Evolutionary conservation across 2,329 filamentous ascomycete species (phyloP), one percentile per base, ranked within the genome.

Genomic region (Thielaviopsis punctulata): DNA sequence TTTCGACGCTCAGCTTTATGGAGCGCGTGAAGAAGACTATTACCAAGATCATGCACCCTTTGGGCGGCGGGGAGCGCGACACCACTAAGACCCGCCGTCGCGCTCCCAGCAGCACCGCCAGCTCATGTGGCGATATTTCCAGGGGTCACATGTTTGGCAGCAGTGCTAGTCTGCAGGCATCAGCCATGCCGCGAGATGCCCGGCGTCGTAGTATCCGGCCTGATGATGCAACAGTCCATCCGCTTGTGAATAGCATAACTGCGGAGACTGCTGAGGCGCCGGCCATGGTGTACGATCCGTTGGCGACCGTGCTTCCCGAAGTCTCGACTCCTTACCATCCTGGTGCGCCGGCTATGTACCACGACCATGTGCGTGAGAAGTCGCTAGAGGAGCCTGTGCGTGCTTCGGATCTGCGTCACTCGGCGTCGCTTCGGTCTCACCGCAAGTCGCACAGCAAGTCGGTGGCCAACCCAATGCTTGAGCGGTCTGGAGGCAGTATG

Each of bases 1-100:
- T 98, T 52, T 83, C 94, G 15, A 89, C 89, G 33, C 79, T 95
- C 49, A 89, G 84, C 7, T 80, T 95, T 56, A 73, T 96, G 19
- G 86, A 95, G 62, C 82, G 87, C 39, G 76, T 93, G 48, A 82
- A 81, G 65, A 82, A 82, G 61, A 72, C 76, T 3, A 69, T 80
- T 5, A 75, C 71, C 52, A 82, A 80, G 63, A 74, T 82, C 49
- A 80, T 80, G 55, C 75, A 80, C 57, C 71, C 77, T 19, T 69
- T 78, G 7, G 67, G 68, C 46, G 53, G 49, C 44, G 49, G 53
- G 45, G 79, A 82, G 51, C 72, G 77, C 52, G 67, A 71, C 48
- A 76, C 81, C 53, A 73, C 70, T 53, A 65, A 65, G 39, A 70
- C 73, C 49, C 69, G 80, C 48, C 70, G 69, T 50, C 69, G 78